A percentile compares a stretch with the other conserved stretches of the same genome.
Conservation (phyloP, 148 eudicot genomes). For the Vaccinium vitisidaea region DNA sequence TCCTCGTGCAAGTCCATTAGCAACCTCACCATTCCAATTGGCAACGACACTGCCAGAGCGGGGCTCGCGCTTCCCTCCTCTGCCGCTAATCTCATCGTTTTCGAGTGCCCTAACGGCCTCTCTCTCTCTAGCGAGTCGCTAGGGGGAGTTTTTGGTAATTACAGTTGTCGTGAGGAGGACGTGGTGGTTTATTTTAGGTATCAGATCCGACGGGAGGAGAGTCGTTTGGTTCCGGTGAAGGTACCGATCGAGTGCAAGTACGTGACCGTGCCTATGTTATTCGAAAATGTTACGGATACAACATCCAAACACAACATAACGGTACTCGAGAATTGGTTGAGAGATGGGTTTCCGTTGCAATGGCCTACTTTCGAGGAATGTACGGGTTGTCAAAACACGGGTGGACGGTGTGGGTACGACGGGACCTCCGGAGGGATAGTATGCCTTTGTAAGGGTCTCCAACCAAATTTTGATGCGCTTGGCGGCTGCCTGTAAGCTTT, state of each 20-base stretch:
- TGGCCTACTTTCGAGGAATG: neutral
- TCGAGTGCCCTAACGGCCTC: neutral
- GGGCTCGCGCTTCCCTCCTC: neutral
- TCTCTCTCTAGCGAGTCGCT: neutral
- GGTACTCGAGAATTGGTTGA: neutral
- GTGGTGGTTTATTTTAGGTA: neutral
- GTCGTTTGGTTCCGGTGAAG: neutral
- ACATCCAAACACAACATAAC: too few relatives aligned
- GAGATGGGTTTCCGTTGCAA: neutral
- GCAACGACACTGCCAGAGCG: neutral
- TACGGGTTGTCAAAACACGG: neutral
- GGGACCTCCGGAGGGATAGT: neutral
- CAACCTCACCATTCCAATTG: neutral
- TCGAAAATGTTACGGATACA: too few relatives aligned
- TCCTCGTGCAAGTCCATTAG: neutral
- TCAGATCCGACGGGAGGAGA: too few relatives aligned
- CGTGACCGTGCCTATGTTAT: neutral
- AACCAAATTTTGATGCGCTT: too few relatives aligned
- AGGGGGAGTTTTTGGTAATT: neutral
- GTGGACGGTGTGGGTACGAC: slow-evolving; percentile 12
- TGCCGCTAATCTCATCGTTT: neutral
- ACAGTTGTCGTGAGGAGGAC: neutral
- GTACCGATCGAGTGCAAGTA: neutral
- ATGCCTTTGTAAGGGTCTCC: neutral
- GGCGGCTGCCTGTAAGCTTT: neutral